Evolutionary conservation across 169 alveolate genomes (phyloP).

Genomic region (Eimeria sp.): DNA sequence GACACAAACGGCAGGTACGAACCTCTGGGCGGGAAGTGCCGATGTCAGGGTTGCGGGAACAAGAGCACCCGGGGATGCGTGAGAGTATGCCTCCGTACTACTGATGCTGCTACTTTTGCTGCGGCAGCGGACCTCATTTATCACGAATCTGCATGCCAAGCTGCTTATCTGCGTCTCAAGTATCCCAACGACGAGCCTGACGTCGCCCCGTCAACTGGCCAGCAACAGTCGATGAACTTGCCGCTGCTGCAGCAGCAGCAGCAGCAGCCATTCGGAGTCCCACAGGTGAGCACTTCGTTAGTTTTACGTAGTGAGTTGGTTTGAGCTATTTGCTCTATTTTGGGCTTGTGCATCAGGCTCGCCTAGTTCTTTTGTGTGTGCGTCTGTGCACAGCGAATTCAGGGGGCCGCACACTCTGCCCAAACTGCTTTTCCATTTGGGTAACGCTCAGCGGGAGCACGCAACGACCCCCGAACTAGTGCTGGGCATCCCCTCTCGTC

Average conservation of each 20-base stretch:
- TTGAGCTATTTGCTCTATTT: background rate
- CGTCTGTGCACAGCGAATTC: constrained; percentile 15
- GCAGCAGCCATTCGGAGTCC: constrained; percentile 14
- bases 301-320: background rate
- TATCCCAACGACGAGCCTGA: constrained; percentile 33
- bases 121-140: constrained; percentile 54
- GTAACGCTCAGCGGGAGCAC: background rate
- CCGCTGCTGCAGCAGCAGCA: constrained; percentile 17
- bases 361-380: background rate
- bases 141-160: constrained; percentile 64
- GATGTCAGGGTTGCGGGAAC: background rate
- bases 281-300: background rate
- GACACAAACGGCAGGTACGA: constrained; percentile 32
- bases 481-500: background rate
- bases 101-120: background rate
- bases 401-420: constrained; percentile 21
- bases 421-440: constrained; percentile 14
- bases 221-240: constrained; percentile 21
- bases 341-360: background rate
- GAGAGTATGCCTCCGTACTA: background rate
- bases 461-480: background rate
- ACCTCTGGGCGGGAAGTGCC: background rate
- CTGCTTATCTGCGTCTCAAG: constrained; percentile 49
- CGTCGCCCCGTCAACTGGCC: background rate
- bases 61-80: background rate